These are phyloP conservation scores for Populus euphratica DNA, from an alignment of 345 rosid species.

Conservation along the genomic window DNA sequence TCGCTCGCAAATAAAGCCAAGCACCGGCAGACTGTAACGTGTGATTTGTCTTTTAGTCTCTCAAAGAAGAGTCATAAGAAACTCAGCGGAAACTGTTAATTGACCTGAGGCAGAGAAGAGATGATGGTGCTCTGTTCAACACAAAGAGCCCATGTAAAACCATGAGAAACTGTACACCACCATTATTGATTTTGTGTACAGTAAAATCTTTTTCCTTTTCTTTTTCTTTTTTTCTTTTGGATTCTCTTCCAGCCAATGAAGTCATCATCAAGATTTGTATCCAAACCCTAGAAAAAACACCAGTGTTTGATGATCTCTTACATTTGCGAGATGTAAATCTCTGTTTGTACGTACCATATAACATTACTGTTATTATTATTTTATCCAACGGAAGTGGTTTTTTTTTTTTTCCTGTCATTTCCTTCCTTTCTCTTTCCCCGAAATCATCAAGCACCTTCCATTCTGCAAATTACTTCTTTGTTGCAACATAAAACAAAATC, in stretches of 20 bases:
- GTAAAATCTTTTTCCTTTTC: slow-evolving; percentile 4
- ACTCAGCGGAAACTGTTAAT: slow-evolving; percentile 21
- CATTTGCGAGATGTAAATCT: background rate
- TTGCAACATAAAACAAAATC: background rate
- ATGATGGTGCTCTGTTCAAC: background rate
- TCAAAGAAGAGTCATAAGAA: background rate
- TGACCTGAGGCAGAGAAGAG: slow-evolving; percentile 17
- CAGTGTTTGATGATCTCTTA: background rate
- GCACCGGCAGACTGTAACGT: background rate
- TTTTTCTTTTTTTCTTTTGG: background rate
- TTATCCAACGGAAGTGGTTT: background rate
- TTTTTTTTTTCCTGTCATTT: background rate
- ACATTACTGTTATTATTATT: background rate
- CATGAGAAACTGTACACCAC: slow-evolving; percentile 25
- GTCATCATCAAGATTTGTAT: background rate
- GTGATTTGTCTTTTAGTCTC: slow-evolving; percentile 1
- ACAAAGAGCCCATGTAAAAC: slow-evolving; percentile 24
- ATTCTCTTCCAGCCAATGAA: background rate
- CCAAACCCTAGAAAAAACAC: background rate
- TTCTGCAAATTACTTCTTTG: background rate
- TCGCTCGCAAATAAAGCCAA: background rate
- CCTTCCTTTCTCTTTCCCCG: background rate
- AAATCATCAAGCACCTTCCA: background rate
- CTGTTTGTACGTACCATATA: background rate
- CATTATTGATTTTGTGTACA: slow-evolving; percentile 42